phyloP scores from a whole-genome alignment of 306 rosid species.

The Senna siamea region DNA sequence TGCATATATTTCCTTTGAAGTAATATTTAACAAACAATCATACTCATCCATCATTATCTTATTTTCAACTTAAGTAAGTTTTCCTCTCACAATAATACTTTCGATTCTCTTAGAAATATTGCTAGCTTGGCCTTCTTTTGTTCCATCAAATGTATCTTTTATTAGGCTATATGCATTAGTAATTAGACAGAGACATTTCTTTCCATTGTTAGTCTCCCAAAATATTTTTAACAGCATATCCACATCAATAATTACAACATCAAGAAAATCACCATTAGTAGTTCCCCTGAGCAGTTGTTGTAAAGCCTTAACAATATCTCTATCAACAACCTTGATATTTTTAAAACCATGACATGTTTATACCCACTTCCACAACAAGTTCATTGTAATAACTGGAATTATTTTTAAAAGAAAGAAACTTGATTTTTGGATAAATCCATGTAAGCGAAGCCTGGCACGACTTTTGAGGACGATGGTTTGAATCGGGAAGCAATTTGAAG shows the following conservation, averaged over 20 bases:
- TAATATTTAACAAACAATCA: slow-evolving; percentile 61
- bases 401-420: too few relatives aligned
- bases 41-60: slow-evolving; percentile 71
- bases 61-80: slow-evolving; percentile 47
- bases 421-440: too few relatives aligned
- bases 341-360: slow-evolving; percentile 73
- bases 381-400: too few relatives aligned
- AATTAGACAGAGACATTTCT: slow-evolving; percentile 77
- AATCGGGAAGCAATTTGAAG: too few relatives aligned
- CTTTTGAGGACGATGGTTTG: too few relatives aligned
- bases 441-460: too few relatives aligned
- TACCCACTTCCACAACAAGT: slow-evolving; percentile 85
- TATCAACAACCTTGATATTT: slow-evolving; percentile 80
- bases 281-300: slow-evolving; percentile 84
- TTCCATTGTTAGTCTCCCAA: slow-evolving; percentile 72
- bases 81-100: slow-evolving; percentile 75
- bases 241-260: slow-evolving; percentile 88
- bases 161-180: slow-evolving; percentile 76
- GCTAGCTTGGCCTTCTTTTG: slow-evolving; percentile 79
- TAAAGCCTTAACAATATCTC: slow-evolving; percentile 66
- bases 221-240: slow-evolving; percentile 88
- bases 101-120: slow-evolving; percentile 77
- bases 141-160: slow-evolving; percentile 74
- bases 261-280: slow-evolving; percentile 80
- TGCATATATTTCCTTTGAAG: slow-evolving; percentile 69